Evolutionary conservation across 768 basidiomycete genomes (phyloP).

Genomic region (Cytidiella melzeri): DNA sequence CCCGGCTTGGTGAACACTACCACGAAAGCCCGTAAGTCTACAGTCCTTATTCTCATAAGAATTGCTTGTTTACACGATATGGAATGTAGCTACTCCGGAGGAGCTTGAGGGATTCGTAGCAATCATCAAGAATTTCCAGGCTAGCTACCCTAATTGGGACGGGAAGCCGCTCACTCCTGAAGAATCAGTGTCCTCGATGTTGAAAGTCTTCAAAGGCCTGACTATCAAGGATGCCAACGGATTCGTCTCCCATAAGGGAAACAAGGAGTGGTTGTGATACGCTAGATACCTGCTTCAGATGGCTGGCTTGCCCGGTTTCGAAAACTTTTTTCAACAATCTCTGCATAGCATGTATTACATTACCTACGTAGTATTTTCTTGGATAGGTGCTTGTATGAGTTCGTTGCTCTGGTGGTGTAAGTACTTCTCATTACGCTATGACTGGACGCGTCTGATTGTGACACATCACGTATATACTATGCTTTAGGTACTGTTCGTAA

Average conservation of each 20-base stretch:
- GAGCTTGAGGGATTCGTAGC: slow-evolving; percentile 4
- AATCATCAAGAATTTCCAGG: slow-evolving; percentile 7
- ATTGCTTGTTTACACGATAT: neutral
- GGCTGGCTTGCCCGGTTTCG: no score
- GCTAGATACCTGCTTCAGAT: no score
- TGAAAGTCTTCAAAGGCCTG: slow-evolving; percentile 11
- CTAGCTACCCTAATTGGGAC: slow-evolving; percentile 13
- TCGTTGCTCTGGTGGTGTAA: no score
- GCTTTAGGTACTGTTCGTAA: no score
- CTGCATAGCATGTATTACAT: no score
- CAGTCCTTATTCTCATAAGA: neutral
- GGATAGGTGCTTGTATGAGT: no score
- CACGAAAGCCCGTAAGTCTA: slow-evolving; percentile 6
- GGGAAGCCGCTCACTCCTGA: slow-evolving; percentile 14
- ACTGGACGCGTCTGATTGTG: no score
- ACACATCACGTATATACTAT: no score
- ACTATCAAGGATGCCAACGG: slow-evolving; percentile 16
- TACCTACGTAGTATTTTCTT: no score
- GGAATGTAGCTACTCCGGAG: slow-evolving; percentile 12
- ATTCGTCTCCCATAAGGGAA: slow-evolving; percentile 22
- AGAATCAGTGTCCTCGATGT: slow-evolving; percentile 13
- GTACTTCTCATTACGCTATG: no score
- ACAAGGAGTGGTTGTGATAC: slow-evolving; percentile 21
- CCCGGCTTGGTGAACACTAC: slow-evolving; percentile 34
- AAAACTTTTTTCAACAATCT: no score